Evolutionary conservation across 2,329 filamentous ascomycete genomes (phyloP).

Genomic region (Clonostachys rosea): DNA sequence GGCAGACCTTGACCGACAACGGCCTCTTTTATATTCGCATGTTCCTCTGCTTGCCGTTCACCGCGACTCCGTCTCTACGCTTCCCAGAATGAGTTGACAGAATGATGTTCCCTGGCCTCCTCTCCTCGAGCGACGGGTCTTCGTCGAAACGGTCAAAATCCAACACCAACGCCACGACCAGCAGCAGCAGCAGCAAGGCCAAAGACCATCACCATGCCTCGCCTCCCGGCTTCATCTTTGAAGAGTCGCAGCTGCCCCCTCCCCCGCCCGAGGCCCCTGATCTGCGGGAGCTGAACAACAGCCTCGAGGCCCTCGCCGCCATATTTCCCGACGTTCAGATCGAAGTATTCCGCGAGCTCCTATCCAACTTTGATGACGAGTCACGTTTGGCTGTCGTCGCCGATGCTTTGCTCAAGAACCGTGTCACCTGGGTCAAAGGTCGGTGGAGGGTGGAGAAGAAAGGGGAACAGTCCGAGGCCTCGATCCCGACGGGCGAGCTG

Average conservation of each 20-base stretch:
- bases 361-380: conserved; percentile 69
- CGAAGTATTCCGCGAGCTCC: conserved; percentile 79
- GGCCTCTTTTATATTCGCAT: no score
- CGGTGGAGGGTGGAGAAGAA: conserved; percentile 48
- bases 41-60: no score
- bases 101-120: conserved; percentile 46
- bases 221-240: conserved; percentile 44
- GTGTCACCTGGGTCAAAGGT: conserved; percentile 65
- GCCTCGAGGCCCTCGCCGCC: conserved; percentile 62
- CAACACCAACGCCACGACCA: conserved; percentile 9
- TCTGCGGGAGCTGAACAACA: conserved; percentile 64
- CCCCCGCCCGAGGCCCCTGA: conserved; percentile 50
- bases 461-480: background rate
- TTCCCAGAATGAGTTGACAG: conserved; percentile 26
- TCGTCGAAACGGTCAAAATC: conserved; percentile 22
- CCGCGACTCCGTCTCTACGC: background rate
- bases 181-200: background rate
- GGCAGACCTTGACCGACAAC: no score
- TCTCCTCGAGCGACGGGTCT: conserved; percentile 33
- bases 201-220: conserved; percentile 13
- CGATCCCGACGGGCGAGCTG: conserved; percentile 53
- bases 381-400: conserved; percentile 74
- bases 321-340: conserved; percentile 79
- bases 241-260: conserved; percentile 48
- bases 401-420: conserved; percentile 70